Evolutionary conservation across 306 rosid species (phyloP).

Genomic region (Aeschynomene evenia): DNA sequence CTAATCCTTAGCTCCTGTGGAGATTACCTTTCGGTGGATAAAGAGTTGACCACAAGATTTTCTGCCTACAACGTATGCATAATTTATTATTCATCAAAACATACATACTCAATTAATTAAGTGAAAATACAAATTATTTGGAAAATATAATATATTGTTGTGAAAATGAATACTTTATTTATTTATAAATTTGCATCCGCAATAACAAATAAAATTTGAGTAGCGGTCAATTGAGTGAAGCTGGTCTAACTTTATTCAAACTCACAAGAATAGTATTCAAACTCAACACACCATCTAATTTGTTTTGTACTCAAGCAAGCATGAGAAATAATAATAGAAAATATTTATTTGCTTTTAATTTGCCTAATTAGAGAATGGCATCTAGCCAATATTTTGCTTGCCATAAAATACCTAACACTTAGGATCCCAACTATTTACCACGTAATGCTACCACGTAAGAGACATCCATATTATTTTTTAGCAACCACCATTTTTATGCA

Average conservation of each 20-base stretch:
- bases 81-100: not conserved
- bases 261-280: not conserved
- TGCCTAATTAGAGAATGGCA: not conserved
- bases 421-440: slow-evolving; percentile 35
- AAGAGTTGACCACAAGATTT: no score
- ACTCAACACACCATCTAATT: not conserved
- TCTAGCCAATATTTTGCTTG: not conserved
- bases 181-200: not conserved
- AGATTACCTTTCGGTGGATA: no score
- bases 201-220: not conserved
- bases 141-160: no score
- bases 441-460: slow-evolving; percentile 41
- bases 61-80: no score
- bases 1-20: no score
- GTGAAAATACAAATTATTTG: not conserved
- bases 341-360: no score
- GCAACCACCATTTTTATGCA: slow-evolving; percentile 50
- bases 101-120: not conserved
- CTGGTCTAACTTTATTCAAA: not conserved
- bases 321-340: no score
- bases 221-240: not conserved
- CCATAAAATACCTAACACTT: slow-evolving; percentile 28
- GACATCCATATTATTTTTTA: slow-evolving; percentile 41
- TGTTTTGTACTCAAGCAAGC: not conserved
- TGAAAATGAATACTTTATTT: not conserved